Evolutionary conservation across 768 basidiomycete genomes (phyloP).

Genomic region (Cubamyces lactineus): DNA sequence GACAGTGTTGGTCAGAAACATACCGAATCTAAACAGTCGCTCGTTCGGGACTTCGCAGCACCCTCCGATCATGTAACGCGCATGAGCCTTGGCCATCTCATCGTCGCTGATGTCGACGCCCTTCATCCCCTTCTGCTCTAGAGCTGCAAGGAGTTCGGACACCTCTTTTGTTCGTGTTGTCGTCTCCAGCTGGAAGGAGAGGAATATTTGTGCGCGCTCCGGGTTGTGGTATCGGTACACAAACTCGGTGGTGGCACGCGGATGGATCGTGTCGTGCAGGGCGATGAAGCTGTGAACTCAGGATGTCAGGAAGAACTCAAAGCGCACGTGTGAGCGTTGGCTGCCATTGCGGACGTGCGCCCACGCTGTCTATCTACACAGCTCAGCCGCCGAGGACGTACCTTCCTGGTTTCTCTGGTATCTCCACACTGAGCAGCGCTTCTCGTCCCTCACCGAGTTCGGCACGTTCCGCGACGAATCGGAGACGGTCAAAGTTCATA

Average conservation of each 20-base stretch:
- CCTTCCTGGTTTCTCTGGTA: slow-evolving; percentile 94
- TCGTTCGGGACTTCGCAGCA: slow-evolving; percentile 77
- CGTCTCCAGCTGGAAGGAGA: slow-evolving; percentile 85
- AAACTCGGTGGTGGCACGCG: slow-evolving; percentile 94
- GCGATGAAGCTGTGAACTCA: slow-evolving; percentile 69
- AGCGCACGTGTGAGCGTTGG: background rate
- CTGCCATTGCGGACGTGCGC: background rate
- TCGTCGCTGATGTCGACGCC: slow-evolving; percentile 92
- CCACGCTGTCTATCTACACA: background rate
- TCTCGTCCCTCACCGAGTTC: slow-evolving; percentile 96
- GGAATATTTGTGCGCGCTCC: slow-evolving; percentile 79
- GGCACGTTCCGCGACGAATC: slow-evolving; percentile 98
- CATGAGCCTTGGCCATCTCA: slow-evolving; percentile 94
- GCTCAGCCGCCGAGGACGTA: slow-evolving; percentile 28
- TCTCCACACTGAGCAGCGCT: slow-evolving; percentile 90
- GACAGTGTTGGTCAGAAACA: slow-evolving; percentile 34
- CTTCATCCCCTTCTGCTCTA: slow-evolving; percentile 75
- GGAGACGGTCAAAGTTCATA: slow-evolving; percentile 97
- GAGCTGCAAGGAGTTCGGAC: slow-evolving; percentile 57
- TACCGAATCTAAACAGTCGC: slow-evolving; percentile 91
- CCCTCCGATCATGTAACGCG: slow-evolving; percentile 94
- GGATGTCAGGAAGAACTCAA: background rate
- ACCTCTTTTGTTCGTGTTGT: slow-evolving; percentile 63
- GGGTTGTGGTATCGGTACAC: slow-evolving; percentile 85
- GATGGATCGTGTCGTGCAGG: slow-evolving; percentile 85